Conservation (phyloP, 2,329 filamentous ascomycete species). For the Neofusicoccum laricinum region DNA sequence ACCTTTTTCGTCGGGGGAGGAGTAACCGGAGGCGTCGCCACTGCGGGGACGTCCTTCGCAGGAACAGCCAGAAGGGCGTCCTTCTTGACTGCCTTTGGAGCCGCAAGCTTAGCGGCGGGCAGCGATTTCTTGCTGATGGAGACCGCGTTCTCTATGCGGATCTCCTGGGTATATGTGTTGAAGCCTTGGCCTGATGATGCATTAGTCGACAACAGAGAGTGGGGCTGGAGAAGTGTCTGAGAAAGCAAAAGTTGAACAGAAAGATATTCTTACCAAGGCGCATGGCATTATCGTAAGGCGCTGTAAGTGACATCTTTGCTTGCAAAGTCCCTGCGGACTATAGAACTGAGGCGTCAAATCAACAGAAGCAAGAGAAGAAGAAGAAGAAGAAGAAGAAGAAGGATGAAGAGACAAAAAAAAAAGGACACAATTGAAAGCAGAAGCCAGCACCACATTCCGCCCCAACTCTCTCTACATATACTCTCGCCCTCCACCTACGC, state of each 20-base stretch:
- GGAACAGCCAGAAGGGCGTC: neutral
- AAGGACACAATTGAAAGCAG: neutral
- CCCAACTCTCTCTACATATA: neutral
- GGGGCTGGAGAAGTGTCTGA: neutral
- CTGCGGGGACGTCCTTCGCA: neutral
- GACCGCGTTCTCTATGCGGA: conserved; percentile 38
- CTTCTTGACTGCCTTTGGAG: neutral
- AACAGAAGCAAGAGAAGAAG: neutral
- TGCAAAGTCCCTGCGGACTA: neutral
- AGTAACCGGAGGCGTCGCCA: conserved; percentile 22
- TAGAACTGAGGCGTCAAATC: neutral
- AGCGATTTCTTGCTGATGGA: conserved; percentile 19
- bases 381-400: neutral
- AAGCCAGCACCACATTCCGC: neutral
- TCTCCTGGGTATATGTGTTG: conserved; percentile 42
- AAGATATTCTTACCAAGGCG: conserved; percentile 26
- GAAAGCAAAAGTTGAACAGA: neutral
- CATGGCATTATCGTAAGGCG: conserved; percentile 39
- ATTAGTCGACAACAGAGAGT: neutral
- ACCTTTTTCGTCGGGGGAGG: conserved; percentile 12
- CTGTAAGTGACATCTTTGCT: conserved; percentile 30
- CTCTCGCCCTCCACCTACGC: neutral
- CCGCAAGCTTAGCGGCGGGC: conserved; percentile 15
- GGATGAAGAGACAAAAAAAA: neutral
- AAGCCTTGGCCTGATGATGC: conserved; percentile 31